phyloP scores from a whole-genome alignment of 306 rosid genomes.

The Mimosa pudica region DNA sequence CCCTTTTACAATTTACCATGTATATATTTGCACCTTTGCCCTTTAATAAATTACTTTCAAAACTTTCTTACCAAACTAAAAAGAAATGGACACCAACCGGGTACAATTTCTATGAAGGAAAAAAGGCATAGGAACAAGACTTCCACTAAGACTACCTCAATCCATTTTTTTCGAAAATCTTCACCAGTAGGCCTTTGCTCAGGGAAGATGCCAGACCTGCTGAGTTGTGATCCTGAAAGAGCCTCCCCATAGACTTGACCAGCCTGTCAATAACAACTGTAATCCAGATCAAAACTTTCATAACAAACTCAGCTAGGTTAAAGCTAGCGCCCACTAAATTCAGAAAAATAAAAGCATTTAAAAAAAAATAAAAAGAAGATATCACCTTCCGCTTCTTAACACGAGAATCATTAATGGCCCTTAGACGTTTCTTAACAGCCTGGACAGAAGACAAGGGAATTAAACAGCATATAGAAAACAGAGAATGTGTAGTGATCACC shows the following conservation, averaged over 20 bases:
- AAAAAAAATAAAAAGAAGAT: slow-evolving; percentile 26
- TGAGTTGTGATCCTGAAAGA: slow-evolving; percentile 79
- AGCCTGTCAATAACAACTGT: slow-evolving; percentile 64
- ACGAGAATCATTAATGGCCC: slow-evolving; percentile 96
- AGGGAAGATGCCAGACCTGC: slow-evolving; percentile 78
- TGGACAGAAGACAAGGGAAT: slow-evolving; percentile 45
- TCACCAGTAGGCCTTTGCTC: slow-evolving; percentile 77
- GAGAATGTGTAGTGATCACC: slow-evolving; percentile 20
- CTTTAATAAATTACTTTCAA: background rate
- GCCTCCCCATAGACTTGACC: slow-evolving; percentile 94
- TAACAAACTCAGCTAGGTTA: slow-evolving; percentile 24
- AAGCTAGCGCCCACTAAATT: slow-evolving; percentile 1
- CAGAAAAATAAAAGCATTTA: slow-evolving; percentile 26
- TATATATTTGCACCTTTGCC: too few species aligned
- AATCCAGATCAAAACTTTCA: slow-evolving; percentile 39
- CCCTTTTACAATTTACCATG: too few species aligned
- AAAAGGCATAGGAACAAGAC: slow-evolving; percentile 7
- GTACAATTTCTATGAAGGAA: slow-evolving; percentile 7
- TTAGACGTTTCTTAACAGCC: slow-evolving; percentile 81
- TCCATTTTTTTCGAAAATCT: slow-evolving; percentile 87
- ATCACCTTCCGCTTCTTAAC: slow-evolving; percentile 94
- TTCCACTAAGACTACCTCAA: slow-evolving; percentile 66
- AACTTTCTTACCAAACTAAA: background rate
- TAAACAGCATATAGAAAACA: slow-evolving; percentile 15
- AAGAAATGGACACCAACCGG: slow-evolving; percentile 9